Base-by-base conservation (phyloP, 148 eudicot species). In the Agrostemma githago region DNA sequence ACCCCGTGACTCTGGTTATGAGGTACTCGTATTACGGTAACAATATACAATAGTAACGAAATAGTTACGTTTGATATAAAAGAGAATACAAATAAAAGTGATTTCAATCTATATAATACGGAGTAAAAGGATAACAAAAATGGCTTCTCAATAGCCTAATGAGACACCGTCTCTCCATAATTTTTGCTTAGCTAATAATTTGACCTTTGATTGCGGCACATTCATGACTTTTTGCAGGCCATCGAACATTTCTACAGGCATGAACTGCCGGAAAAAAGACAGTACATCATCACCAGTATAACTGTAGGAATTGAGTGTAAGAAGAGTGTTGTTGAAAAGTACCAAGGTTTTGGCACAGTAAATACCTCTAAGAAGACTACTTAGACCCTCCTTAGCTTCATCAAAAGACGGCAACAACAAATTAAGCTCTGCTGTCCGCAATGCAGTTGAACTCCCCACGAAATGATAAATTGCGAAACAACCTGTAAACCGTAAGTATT, bases 251-350 rank as follows among this genome's bases (percentile, higher is more conserved):
- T 60, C 63, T 60, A 17, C 63, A 16, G 34, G 63, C 34, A 60
- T 19, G 34, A 60, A 34, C 34, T 60, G 17, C 20, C 63, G 63
- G 8, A 60, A 60, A 60, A 60, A n/a, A 16, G 63, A 60, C 63
- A 16, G 63, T 60, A 9, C 5, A n/a, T n/a, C n/a, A n/a, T n/a
- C n/a, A n/a, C n/a, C 1, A 6, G 34, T 34, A 60, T 60, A 26
- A 60, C n/a, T n/a, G n/a, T 60, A 60, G 64, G 64, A 17, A 60
- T 20, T 20, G 64, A 60, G 64, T 60, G 64, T 37, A 60, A 60
- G 20, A 60, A 60, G 34, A 6, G 10, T 60, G 64, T 3, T 20
- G 11, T 60, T 60, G 64, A 20, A 20, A 20, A 60, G 64, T 60
- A 60, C 37, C 64, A 60, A 60, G 26, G 64, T 17, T 60, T 60